Evolutionary conservation across 129 eudicot genomes (phyloP).

Genomic region (Tagetes patula): DNA sequence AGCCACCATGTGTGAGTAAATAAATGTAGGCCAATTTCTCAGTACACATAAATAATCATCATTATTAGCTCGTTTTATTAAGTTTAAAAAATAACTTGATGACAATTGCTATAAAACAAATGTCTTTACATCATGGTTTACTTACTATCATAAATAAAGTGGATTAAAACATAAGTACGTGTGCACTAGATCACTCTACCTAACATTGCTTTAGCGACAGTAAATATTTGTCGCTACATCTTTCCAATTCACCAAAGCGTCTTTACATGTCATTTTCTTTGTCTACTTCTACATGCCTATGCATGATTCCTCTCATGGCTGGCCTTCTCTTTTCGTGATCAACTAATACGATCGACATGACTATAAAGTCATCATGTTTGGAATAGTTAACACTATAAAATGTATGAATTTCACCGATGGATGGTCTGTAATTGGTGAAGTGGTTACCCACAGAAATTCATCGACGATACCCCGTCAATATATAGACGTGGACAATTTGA

Average conservation of each 20-base stretch:
- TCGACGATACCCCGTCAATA: no score
- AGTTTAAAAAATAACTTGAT: no score
- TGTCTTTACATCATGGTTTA: no score
- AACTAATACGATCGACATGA: not conserved
- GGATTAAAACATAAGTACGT: not conserved
- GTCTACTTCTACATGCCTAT: slow-evolving; percentile 14
- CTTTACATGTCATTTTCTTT: slow-evolving; percentile 27
- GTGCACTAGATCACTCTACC: not conserved
- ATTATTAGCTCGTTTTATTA: no score
- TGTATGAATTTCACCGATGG: no score
- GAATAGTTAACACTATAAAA: not conserved
- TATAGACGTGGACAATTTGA: no score
- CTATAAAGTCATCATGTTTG: not conserved
- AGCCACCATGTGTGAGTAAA: no score
- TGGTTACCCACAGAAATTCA: no score
- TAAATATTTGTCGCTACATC: slow-evolving; percentile 2
- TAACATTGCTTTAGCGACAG: slow-evolving; percentile 12
- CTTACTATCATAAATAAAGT: not conserved
- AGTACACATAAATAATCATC: no score
- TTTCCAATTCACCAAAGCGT: not conserved
- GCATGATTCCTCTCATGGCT: slow-evolving; percentile 7
- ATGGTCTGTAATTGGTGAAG: no score
- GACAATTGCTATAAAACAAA: no score
- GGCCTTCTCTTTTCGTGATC: not conserved
- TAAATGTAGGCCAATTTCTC: no score